These are phyloP conservation scores for Litchi chinensis DNA, from an alignment of 345 rosid genomes.

Conservation along the genomic window DNA sequence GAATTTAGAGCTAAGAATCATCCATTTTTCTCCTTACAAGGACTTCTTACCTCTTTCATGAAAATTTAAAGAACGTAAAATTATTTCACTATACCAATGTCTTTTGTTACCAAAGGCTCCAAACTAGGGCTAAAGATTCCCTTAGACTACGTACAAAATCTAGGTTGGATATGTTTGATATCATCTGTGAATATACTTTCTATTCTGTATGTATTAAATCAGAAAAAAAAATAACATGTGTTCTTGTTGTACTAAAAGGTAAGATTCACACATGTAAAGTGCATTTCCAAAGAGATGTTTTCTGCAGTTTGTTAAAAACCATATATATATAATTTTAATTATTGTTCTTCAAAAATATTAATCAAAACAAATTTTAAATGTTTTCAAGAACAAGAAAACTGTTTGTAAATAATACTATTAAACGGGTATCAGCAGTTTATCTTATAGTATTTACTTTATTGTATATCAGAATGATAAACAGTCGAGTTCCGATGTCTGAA, in stretches of 20 bases:
- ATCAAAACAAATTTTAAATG: background rate
- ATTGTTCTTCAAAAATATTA: background rate
- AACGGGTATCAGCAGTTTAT: background rate
- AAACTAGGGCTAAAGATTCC: constrained; percentile 4
- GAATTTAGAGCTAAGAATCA: constrained; percentile 29
- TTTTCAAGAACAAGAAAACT: no score
- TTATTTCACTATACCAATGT: constrained; percentile 2
- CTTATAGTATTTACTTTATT: background rate
- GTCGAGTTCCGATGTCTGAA: background rate
- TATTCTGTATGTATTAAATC: background rate
- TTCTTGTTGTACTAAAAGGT: background rate
- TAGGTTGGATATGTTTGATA: no score
- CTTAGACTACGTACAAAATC: constrained; percentile 12
- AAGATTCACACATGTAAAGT: background rate
- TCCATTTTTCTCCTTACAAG: constrained; percentile 44
- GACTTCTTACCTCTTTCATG: constrained; percentile 8
- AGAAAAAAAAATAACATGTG: background rate
- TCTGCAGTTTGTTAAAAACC: no score
- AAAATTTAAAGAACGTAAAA: background rate
- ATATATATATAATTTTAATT: no score
- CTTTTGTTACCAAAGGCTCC: background rate
- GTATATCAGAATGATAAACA: background rate
- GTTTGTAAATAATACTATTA: no score
- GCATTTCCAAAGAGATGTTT: background rate
- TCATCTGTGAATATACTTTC: no score